Base-by-base conservation (phyloP, 1,284 basidiomycete species). In the Trametes sp. region DNA sequence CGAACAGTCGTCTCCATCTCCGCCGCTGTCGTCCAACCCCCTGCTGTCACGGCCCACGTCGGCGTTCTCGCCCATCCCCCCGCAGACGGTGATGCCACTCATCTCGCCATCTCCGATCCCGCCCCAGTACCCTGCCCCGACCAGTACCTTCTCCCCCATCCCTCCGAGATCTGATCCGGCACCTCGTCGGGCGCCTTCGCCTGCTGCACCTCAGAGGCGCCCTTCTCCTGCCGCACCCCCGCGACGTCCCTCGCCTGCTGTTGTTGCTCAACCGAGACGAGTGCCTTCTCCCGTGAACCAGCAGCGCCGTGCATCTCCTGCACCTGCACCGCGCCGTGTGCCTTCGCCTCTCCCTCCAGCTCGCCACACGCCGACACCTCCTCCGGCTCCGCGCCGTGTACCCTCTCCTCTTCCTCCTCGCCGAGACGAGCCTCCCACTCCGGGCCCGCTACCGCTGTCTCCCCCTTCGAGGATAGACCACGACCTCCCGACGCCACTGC, bases 401-500 rank as follows among this genome's bases (percentile, higher is more conserved):
- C 57, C 48, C 38, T 55, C 62, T 16, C 57, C 52, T 9, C 56
- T 59, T 38, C 62, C 53, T 4, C 57, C 51, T 23, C 50, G 55
- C n/a, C 33, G 45, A 28, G 51, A 60, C 24, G 66, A 58, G 31
- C 63, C 63, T 13, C 64, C 55, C 5, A 64, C 64, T 1, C 64
- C 64, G 4, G 64, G 59, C 29, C 64, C 67, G 23, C 60, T 68
- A 6, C 67, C 67, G 13, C 55, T 68, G 4, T 66, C 67, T 23
- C 67, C 67, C 1, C 65, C 65, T 16, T 28, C 53, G 31, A 59
- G 63, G 19, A 64, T 63, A 24, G 60, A 66, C 14, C 55, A 61
- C 24, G 67, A 69, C 41, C 45, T 67, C 42, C 65, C 59, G 14
- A 70, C 64, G 14, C 63, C 56, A 23, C 64, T 58, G 55, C 67